These are phyloP conservation scores for Aureobasidium sp. DNA, from an alignment of 2,329 filamentous ascomycete genomes.

Conservation along the genomic window DNA sequence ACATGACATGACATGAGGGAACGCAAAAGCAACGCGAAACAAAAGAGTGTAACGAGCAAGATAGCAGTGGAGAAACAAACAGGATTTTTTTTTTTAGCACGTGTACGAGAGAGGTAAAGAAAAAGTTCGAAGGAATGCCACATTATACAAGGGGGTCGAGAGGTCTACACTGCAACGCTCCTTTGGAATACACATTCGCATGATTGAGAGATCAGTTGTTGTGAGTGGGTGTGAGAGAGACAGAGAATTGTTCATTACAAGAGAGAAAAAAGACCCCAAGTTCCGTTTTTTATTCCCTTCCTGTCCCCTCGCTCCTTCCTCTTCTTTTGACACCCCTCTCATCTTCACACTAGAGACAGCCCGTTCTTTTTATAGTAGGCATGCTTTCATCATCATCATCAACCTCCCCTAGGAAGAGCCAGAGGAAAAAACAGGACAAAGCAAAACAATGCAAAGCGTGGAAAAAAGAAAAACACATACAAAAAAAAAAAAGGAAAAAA, in stretches of 20 bases:
- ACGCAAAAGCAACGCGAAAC: too few species aligned
- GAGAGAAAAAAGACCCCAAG: neutral
- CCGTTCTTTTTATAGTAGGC: neutral
- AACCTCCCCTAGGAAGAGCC: neutral
- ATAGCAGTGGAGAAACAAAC: neutral
- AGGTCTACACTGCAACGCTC: neutral
- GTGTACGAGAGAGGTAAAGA: neutral
- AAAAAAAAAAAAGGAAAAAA: neutral
- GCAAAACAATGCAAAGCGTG: neutral
- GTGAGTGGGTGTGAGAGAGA: neutral
- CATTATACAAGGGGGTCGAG: neutral
- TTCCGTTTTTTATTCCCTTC: neutral
- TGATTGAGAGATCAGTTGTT: too few species aligned
- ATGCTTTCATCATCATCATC: constrained; percentile 1
- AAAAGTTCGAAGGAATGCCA: neutral
- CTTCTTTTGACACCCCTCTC: neutral
- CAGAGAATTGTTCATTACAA: constrained; percentile 5
- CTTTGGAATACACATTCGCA: too few species aligned
- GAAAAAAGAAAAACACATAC: neutral
- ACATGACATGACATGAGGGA: too few species aligned
- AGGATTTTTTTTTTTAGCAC: neutral
- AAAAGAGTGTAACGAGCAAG: too few species aligned
- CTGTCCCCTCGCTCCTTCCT: neutral
- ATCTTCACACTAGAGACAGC: neutral
- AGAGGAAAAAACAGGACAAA: neutral